phyloP scores from a whole-genome alignment of 2,329 filamentous ascomycete genomes.

The Capronia americana region DNA sequence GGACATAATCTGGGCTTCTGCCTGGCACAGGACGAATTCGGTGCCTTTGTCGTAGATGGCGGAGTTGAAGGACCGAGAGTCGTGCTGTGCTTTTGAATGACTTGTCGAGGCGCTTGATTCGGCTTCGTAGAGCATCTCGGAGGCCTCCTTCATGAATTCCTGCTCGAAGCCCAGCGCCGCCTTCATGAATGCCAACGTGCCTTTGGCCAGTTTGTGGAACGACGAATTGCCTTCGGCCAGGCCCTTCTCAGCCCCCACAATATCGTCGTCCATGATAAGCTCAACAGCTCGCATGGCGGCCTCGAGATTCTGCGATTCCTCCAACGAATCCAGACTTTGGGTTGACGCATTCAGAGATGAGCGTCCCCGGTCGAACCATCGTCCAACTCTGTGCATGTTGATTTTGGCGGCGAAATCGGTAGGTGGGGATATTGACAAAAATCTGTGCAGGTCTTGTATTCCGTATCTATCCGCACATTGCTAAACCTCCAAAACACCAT shows the following conservation, averaged over 20 bases:
- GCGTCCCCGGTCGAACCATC: slow-evolving; percentile 70
- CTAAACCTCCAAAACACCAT: background rate
- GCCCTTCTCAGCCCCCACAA: slow-evolving; percentile 78
- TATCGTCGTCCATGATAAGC: slow-evolving; percentile 86
- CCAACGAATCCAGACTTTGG: slow-evolving; percentile 62
- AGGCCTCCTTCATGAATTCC: slow-evolving; percentile 85
- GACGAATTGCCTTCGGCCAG: slow-evolving; percentile 76
- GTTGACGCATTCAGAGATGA: slow-evolving; percentile 63
- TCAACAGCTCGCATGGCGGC: slow-evolving; percentile 59
- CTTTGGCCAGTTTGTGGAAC: slow-evolving; percentile 86
- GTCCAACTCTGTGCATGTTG: slow-evolving; percentile 36
- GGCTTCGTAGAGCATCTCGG: slow-evolving; percentile 72
- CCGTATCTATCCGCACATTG: background rate
- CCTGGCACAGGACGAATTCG: slow-evolving; percentile 83
- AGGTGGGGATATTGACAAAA: background rate
- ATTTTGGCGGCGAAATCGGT: background rate
- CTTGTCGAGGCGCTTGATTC: slow-evolving; percentile 79
- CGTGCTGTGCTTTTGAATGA: slow-evolving; percentile 74
- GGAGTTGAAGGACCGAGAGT: slow-evolving; percentile 61
- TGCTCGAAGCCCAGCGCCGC: slow-evolving; percentile 92
- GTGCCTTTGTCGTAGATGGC: slow-evolving; percentile 80
- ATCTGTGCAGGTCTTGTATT: background rate
- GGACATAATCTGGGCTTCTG: slow-evolving; percentile 85
- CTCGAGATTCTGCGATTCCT: slow-evolving; percentile 58
- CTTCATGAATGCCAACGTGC: slow-evolving; percentile 82